Evolutionary conservation across 768 basidiomycete species (phyloP), one percentile per base, ranked within the genome.

Genomic region (Pholiota microspora): DNA sequence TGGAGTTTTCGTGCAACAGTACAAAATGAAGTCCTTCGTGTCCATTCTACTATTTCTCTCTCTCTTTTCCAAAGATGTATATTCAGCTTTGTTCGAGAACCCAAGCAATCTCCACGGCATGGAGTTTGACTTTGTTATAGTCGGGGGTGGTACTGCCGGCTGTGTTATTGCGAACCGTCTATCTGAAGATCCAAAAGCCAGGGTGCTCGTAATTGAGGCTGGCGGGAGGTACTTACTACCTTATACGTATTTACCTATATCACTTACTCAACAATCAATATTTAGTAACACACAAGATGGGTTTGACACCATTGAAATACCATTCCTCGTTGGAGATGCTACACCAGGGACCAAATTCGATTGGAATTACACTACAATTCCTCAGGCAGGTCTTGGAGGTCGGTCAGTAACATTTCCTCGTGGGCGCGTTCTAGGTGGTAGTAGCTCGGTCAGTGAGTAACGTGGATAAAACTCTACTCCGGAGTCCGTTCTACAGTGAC

Each of bases 101-200:
- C 51, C 51, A 2, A 40, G 27, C 28, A 45, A 57, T 13, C 51
- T 52, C 40, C 42, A 25, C 9, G 21, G 35, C 10, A 27, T 4
- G 21, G n/a, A 55, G 24, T 69, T 57, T 42, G 68, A 71, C 45
- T 68, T 66, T 34, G 59, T 69, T 18, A 56, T 71, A 24, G 63
- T 71, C 25, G 68, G 70, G 51, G 68, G 64, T 62, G 69, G 71
- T 0, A 64, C 65, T 15, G 70, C 67, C 2, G 73, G 73, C 32
- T 64, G 61, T 45, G 69, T 70, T 13, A 32, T 74, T 4, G 71
- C 71, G 5, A 73, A 65, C 44, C 57, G 73, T 8, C 60, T 73
- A 1, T 59, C 69, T 2, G 71, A 72, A 54, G 67, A 76, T 61
- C 57, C 63, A 2, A 51, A 55, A 2, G 45, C 59, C 23, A 62